Evolutionary conservation across 73 alveolate species (phyloP), one percentile per base, ranked within the genome.

Genomic region (Paramecium caudatum): DNA sequence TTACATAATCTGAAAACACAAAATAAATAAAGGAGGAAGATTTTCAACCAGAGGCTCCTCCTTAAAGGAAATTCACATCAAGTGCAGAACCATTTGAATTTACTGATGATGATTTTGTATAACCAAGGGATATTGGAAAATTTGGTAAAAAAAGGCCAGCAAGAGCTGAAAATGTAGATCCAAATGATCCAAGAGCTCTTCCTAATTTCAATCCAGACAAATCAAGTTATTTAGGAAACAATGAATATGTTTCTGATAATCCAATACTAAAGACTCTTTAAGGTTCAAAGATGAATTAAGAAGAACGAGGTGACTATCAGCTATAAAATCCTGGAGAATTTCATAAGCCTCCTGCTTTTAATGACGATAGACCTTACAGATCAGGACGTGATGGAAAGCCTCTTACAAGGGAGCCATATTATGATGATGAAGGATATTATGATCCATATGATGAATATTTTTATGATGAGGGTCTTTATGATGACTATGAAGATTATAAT

Each of bases 281-380:
- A 23, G 50, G 84, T 5, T 17, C 30, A 13, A 68, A 34, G 19
- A 68, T 34, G 50, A 32, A 68, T 32, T 68, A 68, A 36, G 47
- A 68, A 15, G 84, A 68, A 68, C 23, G 80, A 23, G 80, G 80
- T 27, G 80, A 55, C 17, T 55, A 55, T 55, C n/a, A 55, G 30
- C 30, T 2, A 43, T 27, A 27, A 43, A 23, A 55, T 9, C 80
- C 80, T 3, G 80, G 30, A 27, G 80, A 55, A 10, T 55, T 55
- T 23, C 80, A 55, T 55, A 37, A 43, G 23, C 80, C 80, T 5
- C 80, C 80, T 12, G 80, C 23, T 55, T 55, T 23, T 23, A 7
- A 55, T 55, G 80, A 55, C 30, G 80, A 55, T 23, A 55, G 80
- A 21, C 37, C 80, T 2, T 55, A 55, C 30, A 55, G 43, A 55